Percentiles rank a stretch among this genome's conserved stretches.
These are phyloP conservation scores for Candida adriatica DNA, from an alignment of 805 yeast species.

Conservation along the genomic window DNA sequence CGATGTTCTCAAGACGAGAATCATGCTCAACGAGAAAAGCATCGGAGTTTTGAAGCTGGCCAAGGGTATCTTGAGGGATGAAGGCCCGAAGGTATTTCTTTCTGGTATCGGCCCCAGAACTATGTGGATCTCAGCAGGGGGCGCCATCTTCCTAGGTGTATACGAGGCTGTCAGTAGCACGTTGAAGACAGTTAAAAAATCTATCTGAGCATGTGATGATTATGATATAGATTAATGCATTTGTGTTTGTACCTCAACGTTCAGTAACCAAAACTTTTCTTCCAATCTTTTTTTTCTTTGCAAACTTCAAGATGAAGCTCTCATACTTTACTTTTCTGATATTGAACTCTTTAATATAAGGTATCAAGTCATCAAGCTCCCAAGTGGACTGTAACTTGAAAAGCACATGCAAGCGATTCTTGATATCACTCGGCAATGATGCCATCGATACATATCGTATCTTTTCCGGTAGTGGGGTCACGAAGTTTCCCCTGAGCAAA, in stretches of 20 bases:
- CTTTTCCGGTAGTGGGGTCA: conserved; percentile 35
- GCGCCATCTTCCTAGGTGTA: conserved; percentile 93
- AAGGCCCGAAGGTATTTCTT: conserved; percentile 67
- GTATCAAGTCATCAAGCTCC: conserved; percentile 55
- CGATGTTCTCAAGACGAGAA: conserved; percentile 73
- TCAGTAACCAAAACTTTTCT: conserved; percentile 31
- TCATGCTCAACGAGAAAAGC: conserved; percentile 63
- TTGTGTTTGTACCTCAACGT: conserved; percentile 12
- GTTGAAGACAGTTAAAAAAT: no score
- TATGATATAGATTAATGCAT: no score
- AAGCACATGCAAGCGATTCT: conserved; percentile 42
- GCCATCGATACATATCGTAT: conserved; percentile 49
- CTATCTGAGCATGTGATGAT: no score
- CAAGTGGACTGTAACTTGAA: conserved; percentile 51
- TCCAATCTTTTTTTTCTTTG: conserved; percentile 44
- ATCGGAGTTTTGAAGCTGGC: conserved; percentile 43
- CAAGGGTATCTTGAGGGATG: conserved; percentile 51
- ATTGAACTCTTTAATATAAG: conserved; percentile 57
- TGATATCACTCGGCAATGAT: conserved; percentile 41
- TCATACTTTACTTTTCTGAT: conserved; percentile 47
- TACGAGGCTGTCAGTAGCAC: conserved; percentile 59
- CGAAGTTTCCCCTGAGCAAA: conserved; percentile 49
- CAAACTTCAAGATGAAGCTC: conserved; percentile 54
- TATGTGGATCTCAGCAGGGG: conserved; percentile 97
- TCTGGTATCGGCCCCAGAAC: conserved; percentile 94